Evolutionary conservation across 768 basidiomycete genomes (phyloP).

Genomic region (Clitopilus passeckerianus): DNA sequence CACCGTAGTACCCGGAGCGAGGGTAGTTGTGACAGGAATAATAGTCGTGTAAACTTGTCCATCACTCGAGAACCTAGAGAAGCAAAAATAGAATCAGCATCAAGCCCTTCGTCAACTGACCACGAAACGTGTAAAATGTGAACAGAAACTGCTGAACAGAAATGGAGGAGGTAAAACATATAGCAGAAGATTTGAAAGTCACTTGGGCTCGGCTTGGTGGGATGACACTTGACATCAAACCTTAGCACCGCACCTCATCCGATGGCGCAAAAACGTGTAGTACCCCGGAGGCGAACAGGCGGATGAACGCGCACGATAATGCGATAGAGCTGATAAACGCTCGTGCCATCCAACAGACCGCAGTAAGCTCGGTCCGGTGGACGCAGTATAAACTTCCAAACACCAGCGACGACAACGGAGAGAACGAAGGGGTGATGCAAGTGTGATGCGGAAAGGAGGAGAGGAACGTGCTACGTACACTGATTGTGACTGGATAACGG

Average conservation of each 20-base stretch:
- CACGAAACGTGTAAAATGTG: background rate
- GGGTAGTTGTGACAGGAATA: slow-evolving; percentile 18
- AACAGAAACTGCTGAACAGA: background rate
- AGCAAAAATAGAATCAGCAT: background rate
- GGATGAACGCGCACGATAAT: background rate
- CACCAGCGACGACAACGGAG: background rate
- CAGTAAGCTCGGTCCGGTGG: background rate
- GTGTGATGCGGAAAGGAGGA: background rate
- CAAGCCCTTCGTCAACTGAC: background rate
- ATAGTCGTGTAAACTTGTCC: slow-evolving; percentile 24
- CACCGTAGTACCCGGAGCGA: slow-evolving; percentile 17
- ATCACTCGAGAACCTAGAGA: slow-evolving; percentile 9
- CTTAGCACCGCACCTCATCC: background rate
- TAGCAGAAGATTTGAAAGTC: background rate
- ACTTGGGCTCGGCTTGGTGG: background rate
- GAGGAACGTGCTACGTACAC: background rate
- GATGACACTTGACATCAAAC: background rate
- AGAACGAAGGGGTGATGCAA: background rate
- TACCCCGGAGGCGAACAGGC: background rate
- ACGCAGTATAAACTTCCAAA: background rate
- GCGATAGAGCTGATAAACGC: background rate
- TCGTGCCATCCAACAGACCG: no score
- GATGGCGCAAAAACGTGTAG: background rate
- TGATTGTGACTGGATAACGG: background rate
- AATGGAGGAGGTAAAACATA: background rate